A percentile compares a stretch with the other conserved stretches of the same genome.
Evolutionary conservation across 768 basidiomycete genomes (phyloP).

Genomic region (Boletus reticulatus): DNA sequence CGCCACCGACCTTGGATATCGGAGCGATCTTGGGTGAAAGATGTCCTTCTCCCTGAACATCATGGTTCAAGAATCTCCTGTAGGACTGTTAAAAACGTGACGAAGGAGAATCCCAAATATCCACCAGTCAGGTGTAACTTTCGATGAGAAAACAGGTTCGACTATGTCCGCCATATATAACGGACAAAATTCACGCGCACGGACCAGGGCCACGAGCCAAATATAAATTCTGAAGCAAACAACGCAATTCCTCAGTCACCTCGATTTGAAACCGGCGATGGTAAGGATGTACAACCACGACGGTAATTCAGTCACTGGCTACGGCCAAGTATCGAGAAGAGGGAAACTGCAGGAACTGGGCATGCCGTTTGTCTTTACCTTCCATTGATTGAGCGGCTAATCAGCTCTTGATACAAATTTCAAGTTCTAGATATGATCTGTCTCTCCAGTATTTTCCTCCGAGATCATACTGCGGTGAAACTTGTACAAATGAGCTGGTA

Average conservation of each 20-base stretch:
- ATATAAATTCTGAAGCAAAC: constrained; percentile 28
- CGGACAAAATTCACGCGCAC: constrained; percentile 41
- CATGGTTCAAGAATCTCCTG: constrained; percentile 55
- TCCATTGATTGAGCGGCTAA: constrained; percentile 60
- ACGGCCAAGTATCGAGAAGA: constrained; percentile 47
- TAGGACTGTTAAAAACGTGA: constrained; percentile 19
- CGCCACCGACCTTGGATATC: constrained; percentile 48
- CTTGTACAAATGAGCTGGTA: background rate
- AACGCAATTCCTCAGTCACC: constrained; percentile 34
- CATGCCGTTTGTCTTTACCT: constrained; percentile 57
- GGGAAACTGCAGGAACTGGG: constrained; percentile 54
- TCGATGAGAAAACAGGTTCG: constrained; percentile 37
- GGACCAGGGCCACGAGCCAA: constrained; percentile 39
- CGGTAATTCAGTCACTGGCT: constrained; percentile 15
- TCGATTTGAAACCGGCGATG: constrained; percentile 38
- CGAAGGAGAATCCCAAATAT: constrained; percentile 63
- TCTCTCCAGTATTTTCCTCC: background rate
- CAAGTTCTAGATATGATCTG: background rate
- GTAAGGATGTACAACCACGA: constrained; percentile 21
- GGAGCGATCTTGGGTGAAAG: constrained; percentile 71
- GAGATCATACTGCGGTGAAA: background rate
- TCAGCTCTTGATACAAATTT: constrained; percentile 58
- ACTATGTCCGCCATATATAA: constrained; percentile 2
- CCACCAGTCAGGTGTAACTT: constrained; percentile 71
- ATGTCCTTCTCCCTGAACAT: constrained; percentile 53